These are phyloP conservation scores for Acanthochlamys bracteata DNA, from an alignment of 106 monocot genomes.

Conservation along the genomic window DNA sequence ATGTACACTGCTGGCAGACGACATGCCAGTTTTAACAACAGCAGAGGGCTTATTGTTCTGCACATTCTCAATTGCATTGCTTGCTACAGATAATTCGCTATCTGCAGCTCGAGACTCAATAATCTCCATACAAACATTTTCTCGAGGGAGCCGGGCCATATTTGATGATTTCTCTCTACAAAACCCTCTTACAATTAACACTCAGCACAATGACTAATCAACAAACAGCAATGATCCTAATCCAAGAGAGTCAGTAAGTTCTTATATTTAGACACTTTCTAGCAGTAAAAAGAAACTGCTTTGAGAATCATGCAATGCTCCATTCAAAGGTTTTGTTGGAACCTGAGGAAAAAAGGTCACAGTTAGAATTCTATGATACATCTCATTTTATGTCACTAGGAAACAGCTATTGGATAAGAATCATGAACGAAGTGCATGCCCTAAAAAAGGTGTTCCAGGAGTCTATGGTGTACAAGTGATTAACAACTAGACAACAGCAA, in stretches of 20 bases:
- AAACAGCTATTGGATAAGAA: too few species aligned
- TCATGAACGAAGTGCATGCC: too few species aligned
- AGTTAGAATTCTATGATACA: too few species aligned
- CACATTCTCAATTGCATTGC: constrained; percentile 7
- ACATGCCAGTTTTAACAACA: constrained; percentile 14
- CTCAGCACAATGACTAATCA: not conserved
- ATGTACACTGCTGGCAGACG: constrained; percentile 29
- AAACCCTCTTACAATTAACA: not conserved
- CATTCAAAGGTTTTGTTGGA: too few species aligned
- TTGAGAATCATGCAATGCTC: too few species aligned
- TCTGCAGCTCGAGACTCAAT: constrained; percentile 2
- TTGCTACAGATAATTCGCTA: constrained; percentile 6
- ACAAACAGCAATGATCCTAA: not conserved
- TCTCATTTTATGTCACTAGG: too few species aligned
- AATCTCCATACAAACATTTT: constrained; percentile 1
- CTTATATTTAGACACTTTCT: not conserved
- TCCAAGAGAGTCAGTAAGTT: not conserved
- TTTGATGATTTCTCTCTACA: not conserved
- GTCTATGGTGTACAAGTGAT: too few species aligned
- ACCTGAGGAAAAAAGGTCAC: too few species aligned
- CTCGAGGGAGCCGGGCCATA: constrained; percentile 11
- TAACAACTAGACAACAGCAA: too few species aligned
- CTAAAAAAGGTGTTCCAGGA: too few species aligned
- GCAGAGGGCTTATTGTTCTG: constrained; percentile 4
- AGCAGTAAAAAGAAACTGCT: too few species aligned